A percentile compares a stretch with the other conserved stretches of the same genome.
These are phyloP conservation scores for Selaginella moellendorffii DNA, from an alignment of 75 land plant genomes.

Conservation along the genomic window DNA sequence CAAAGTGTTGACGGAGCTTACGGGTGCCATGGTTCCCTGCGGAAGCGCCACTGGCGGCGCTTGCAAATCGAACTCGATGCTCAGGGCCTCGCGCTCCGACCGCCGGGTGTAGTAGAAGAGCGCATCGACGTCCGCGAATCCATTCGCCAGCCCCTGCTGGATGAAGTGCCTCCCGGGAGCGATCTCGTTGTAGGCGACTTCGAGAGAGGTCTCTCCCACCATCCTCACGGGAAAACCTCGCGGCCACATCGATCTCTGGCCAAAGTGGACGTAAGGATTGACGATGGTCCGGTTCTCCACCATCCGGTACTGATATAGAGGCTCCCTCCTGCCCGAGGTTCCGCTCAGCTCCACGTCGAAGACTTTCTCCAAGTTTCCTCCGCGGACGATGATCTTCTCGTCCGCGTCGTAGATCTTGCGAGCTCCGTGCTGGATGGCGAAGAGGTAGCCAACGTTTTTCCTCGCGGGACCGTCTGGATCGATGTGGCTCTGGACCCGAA, in stretches of 20 bases:
- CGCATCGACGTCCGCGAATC: neutral
- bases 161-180: neutral
- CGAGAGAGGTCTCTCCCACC: neutral
- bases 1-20: conserved; percentile 79
- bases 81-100: conserved; percentile 33
- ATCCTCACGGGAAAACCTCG: neutral
- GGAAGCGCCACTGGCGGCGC: conserved; percentile 88
- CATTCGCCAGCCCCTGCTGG: conserved; percentile 5
- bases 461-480: conserved; percentile 49
- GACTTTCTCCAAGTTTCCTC: conserved; percentile 36
- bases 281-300: neutral
- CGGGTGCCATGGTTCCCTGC: conserved; percentile 77
- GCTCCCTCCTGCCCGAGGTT: conserved; percentile 10
- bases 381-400: conserved; percentile 47
- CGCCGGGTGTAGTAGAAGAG: neutral
- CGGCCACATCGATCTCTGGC: conserved; percentile 1
- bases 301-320: neutral
- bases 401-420: conserved; percentile 76
- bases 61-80: conserved; percentile 60
- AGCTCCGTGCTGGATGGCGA: conserved; percentile 93
- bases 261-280: conserved; percentile 2
- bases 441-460: conserved; percentile 74
- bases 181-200: neutral
- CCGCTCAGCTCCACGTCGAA: conserved; percentile 71
- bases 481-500: conserved; percentile 30